A percentile compares a stretch with the other conserved stretches of the same genome.
Conservation (phyloP, 2,329 filamentous ascomycete genomes). For the Penicillium paneum region DNA sequence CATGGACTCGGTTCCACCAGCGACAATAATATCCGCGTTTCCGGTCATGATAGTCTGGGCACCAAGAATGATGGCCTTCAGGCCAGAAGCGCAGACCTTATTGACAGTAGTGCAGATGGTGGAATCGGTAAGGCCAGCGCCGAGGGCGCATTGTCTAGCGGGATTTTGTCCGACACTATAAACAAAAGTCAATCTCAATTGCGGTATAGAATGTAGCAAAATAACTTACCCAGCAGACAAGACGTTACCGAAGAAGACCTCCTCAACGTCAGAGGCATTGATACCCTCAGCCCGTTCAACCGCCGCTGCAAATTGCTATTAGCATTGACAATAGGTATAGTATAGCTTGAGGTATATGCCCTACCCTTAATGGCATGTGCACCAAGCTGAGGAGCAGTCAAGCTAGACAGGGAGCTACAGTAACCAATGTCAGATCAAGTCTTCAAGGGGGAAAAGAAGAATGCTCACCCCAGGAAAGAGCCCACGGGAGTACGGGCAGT, state of each 20-base stretch:
- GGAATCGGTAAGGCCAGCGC: slow-evolving; percentile 75
- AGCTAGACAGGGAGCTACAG: slow-evolving; percentile 76
- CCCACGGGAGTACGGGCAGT: slow-evolving; percentile 86
- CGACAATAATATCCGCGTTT: slow-evolving; percentile 87
- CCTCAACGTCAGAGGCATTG: slow-evolving; percentile 85
- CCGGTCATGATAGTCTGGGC: slow-evolving; percentile 97
- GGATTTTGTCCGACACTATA: slow-evolving; percentile 89
- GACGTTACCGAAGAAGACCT: slow-evolving; percentile 98
- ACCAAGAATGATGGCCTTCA: slow-evolving; percentile 92
- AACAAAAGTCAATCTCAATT: slow-evolving; percentile 7
- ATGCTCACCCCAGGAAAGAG: slow-evolving; percentile 81
- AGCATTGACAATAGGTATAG: slow-evolving; percentile 12
- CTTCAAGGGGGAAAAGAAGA: neutral
- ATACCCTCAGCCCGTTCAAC: slow-evolving; percentile 81
- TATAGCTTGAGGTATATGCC: slow-evolving; percentile 19
- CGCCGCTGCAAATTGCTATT: slow-evolving; percentile 53
- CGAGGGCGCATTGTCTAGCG: slow-evolving; percentile 87
- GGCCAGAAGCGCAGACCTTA: slow-evolving; percentile 95
- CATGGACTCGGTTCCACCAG: slow-evolving; percentile 97
- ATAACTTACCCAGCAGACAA: slow-evolving; percentile 80
- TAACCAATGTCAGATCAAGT: slow-evolving; percentile 14
- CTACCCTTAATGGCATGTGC: slow-evolving; percentile 88
- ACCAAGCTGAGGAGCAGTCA: slow-evolving; percentile 82
- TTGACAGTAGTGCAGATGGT: slow-evolving; percentile 91
- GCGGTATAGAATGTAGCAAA: neutral